Evolutionary conservation across 371 early-diverging fungal species (phyloP).

Genomic region (Circinella umbellata): DNA sequence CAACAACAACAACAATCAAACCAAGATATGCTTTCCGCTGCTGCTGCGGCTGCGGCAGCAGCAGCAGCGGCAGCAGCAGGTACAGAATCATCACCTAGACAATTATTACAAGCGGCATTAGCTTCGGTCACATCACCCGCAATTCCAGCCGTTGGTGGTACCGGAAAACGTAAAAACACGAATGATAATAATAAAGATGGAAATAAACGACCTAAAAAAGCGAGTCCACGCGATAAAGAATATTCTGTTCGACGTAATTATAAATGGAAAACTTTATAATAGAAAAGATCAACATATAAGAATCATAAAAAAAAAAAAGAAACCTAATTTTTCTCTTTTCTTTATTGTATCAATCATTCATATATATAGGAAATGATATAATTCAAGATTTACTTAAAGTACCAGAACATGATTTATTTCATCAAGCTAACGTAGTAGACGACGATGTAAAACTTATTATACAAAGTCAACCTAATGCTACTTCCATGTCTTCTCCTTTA

Average conservation of each 20-base stretch:
- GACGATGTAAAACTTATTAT: slow-evolving; percentile 47
- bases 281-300: too few relatives aligned
- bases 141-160: slow-evolving; percentile 14
- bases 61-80: slow-evolving; percentile 28
- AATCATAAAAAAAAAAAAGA: too few relatives aligned
- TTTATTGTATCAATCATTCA: not conserved
- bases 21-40: slow-evolving; percentile 11
- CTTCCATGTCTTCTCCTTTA: slow-evolving; percentile 30
- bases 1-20: slow-evolving; percentile 12
- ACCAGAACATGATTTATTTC: slow-evolving; percentile 46
- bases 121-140: slow-evolving; percentile 36
- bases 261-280: too few relatives aligned
- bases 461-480: slow-evolving; percentile 43
- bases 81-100: slow-evolving; percentile 42
- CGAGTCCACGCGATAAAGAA: slow-evolving; percentile 50
- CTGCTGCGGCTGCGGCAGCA: slow-evolving; percentile 16
- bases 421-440: slow-evolving; percentile 51
- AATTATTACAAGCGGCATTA: slow-evolving; percentile 50
- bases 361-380: slow-evolving; percentile 41
- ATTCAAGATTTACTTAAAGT: slow-evolving; percentile 51
- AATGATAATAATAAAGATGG: slow-evolving; percentile 16
- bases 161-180: slow-evolving; percentile 19
- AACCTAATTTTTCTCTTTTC: too few relatives aligned
- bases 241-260: slow-evolving; percentile 46
- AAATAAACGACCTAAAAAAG: slow-evolving; percentile 28